Conservation (phyloP, 2,329 filamentous ascomycete species). For the Fusarium beomiforme region DNA sequence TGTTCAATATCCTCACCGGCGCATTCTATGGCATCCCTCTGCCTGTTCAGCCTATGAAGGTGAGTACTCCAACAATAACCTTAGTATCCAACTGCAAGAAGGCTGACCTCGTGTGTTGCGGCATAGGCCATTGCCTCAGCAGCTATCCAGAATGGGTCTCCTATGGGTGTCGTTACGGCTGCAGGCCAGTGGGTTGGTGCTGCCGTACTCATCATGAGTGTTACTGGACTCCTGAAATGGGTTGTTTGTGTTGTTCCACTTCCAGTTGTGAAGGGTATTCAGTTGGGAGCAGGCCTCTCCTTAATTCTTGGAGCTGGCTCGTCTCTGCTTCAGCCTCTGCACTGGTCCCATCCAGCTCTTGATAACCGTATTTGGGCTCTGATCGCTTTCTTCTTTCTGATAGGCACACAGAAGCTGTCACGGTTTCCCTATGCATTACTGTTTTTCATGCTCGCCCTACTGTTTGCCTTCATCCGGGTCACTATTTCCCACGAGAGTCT, state of each 20-base stretch:
- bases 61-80: constrained; percentile 37
- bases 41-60: constrained; percentile 89
- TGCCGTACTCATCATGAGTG: constrained; percentile 78
- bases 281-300: constrained; percentile 88
- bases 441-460: constrained; percentile 74
- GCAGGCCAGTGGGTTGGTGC: constrained; percentile 79
- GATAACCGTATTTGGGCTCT: constrained; percentile 85
- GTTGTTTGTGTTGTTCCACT: constrained; percentile 80
- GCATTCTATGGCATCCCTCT: constrained; percentile 86
- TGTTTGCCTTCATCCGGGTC: constrained; percentile 65
- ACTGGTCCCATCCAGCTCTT: constrained; percentile 73
- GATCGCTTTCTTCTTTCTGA: constrained; percentile 76
- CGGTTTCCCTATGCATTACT: constrained; percentile 81
- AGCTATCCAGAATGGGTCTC: constrained; percentile 72
- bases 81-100: not conserved
- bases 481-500: constrained; percentile 48
- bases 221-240: constrained; percentile 81
- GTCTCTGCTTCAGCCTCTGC: constrained; percentile 72
- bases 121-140: constrained; percentile 84
- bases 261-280: constrained; percentile 93
- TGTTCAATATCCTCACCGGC: constrained; percentile 88
- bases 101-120: not conserved
- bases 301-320: constrained; percentile 81
- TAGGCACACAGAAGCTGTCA: constrained; percentile 72
- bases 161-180: constrained; percentile 73